These are phyloP conservation scores for Botryotinia convoluta DNA, from an alignment of 2,329 filamentous ascomycete genomes.

Conservation along the genomic window DNA sequence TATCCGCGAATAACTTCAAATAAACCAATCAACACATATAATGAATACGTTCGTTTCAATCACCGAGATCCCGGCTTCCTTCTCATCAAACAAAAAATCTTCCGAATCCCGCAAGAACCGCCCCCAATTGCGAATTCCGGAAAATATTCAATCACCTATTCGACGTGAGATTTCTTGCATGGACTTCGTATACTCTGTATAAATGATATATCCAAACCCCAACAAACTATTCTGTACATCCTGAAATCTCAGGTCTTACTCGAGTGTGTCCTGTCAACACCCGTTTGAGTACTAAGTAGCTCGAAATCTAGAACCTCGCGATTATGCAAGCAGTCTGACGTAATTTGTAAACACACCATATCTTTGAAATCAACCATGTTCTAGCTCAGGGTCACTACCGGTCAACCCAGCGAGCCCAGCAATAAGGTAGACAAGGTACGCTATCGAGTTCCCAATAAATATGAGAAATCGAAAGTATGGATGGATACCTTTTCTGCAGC, in stretches of 20 bases:
- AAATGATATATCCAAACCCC: background rate
- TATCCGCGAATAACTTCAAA: background rate
- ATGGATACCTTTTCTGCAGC: background rate
- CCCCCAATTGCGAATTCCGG: background rate
- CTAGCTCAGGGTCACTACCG: background rate
- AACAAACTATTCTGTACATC: background rate
- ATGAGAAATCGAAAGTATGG: background rate
- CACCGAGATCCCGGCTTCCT: background rate
- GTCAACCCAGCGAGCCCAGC: background rate
- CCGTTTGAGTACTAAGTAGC: background rate
- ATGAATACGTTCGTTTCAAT: background rate
- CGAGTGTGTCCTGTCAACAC: background rate
- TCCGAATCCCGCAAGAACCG: background rate
- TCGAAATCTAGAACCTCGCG: background rate
- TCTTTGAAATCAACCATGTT: slow-evolving; percentile 7
- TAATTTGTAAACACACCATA: background rate
- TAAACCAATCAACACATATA: background rate
- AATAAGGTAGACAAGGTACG: background rate
- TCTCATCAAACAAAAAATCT: background rate
- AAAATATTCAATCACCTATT: too few relatives aligned
- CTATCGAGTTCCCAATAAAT: background rate
- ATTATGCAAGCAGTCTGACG: slow-evolving; percentile 13
- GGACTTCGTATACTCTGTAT: background rate
- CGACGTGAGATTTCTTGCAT: background rate
- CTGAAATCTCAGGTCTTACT: background rate